These are phyloP conservation scores for Verticillium albo-atrum DNA, from an alignment of 2,329 filamentous ascomycete genomes.

Conservation along the genomic window DNA sequence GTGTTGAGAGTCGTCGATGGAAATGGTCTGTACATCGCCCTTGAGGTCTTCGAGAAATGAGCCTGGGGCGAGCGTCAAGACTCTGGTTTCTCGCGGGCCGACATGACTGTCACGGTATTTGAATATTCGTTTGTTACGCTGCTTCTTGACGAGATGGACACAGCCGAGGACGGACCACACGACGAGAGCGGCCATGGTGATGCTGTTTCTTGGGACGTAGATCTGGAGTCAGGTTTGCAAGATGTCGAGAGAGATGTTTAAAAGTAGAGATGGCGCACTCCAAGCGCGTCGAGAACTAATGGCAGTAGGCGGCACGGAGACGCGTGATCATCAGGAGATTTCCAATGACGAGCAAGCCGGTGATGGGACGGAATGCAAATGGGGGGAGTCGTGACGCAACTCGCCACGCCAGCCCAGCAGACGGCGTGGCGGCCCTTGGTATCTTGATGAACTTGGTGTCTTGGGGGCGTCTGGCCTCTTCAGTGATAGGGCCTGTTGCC, in stretches of 20 bases:
- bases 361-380: neutral
- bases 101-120: neutral
- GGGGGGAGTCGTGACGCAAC: neutral
- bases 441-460: neutral
- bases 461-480: neutral
- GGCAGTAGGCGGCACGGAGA: neutral
- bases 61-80: neutral
- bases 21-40: conserved; percentile 1
- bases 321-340: neutral
- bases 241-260: neutral
- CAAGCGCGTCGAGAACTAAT: neutral
- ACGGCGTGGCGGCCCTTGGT: neutral
- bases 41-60: conserved; percentile 1
- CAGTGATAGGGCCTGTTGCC: neutral
- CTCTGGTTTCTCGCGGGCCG: neutral
- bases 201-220: neutral
- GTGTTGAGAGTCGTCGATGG: conserved; percentile 3
- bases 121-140: neutral
- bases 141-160: neutral
- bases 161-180: neutral
- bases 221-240: neutral
- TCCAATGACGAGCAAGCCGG: neutral
- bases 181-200: neutral
- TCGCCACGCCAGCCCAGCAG: neutral
- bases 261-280: neutral